Conservation (phyloP, 805 yeast genomes). For the Saccharomycopsis amapae region DNA sequence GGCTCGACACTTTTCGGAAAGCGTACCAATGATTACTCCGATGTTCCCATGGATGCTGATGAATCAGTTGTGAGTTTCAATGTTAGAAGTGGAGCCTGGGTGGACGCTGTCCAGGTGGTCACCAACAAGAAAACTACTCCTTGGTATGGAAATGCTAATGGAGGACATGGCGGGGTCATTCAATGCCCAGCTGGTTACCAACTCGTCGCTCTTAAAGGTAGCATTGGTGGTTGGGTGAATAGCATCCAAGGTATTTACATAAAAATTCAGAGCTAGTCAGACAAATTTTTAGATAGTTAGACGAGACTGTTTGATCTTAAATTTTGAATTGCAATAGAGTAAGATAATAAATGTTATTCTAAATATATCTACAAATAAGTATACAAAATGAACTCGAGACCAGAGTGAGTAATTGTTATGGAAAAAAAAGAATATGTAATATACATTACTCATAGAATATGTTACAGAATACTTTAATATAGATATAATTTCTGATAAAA, state of each 20-base stretch:
- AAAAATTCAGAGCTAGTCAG: too few relatives aligned
- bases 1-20: constrained; percentile 3
- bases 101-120: constrained; percentile 75
- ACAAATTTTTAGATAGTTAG: too few relatives aligned
- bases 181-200: constrained; percentile 43
- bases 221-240: constrained; percentile 61
- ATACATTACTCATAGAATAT: too few relatives aligned
- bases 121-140: constrained; percentile 47
- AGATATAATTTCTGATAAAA: too few relatives aligned
- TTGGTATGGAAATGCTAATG: constrained; percentile 61
- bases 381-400: too few relatives aligned
- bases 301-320: too few relatives aligned
- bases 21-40: constrained; percentile 41
- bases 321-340: too few relatives aligned
- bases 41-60: constrained; percentile 46
- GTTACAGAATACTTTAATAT: too few relatives aligned
- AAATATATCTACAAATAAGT: too few relatives aligned
- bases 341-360: too few relatives aligned
- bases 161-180: constrained; percentile 54
- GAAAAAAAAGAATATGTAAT: too few relatives aligned
- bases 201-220: constrained; percentile 68
- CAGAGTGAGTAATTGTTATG: too few relatives aligned
- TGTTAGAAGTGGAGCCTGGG: constrained; percentile 77
- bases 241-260: constrained; percentile 33
- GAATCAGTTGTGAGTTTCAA: constrained; percentile 56